Evolutionary conservation across 805 yeast genomes (phyloP).

Genomic region (Dipodascus geniculatus): DNA sequence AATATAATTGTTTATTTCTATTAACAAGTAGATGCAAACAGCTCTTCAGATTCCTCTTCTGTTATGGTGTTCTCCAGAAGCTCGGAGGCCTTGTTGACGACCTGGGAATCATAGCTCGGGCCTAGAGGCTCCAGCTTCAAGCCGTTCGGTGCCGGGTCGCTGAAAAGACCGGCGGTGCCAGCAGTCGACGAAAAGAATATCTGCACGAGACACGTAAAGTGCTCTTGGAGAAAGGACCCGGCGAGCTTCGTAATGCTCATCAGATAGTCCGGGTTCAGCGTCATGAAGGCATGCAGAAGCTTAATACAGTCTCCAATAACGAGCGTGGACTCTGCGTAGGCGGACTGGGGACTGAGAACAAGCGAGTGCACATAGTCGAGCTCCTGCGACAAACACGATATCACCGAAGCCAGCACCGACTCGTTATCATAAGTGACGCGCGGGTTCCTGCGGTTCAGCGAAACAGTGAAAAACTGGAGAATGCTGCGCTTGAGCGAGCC

Average conservation of each 20-base stretch:
- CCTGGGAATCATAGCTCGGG: background rate
- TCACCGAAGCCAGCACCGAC: background rate
- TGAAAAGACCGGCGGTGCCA: background rate
- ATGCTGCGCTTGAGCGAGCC: background rate
- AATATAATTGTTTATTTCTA: too few relatives aligned
- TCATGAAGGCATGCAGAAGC: background rate
- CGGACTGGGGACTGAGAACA: background rate
- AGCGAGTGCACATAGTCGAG: background rate
- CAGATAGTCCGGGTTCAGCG: background rate
- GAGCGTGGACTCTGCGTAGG: background rate
- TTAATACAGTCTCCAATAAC: background rate
- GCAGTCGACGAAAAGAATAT: background rate
- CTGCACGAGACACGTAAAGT: background rate
- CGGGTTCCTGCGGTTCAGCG: background rate
- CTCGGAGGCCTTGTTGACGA: background rate
- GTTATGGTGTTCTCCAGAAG: background rate
- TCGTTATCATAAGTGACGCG: background rate
- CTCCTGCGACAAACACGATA: background rate
- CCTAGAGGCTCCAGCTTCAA: background rate
- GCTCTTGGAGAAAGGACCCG: background rate
- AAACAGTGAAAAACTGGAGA: background rate
- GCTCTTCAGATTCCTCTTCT: background rate
- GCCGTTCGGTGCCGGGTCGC: too few relatives aligned
- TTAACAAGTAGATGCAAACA: background rate
- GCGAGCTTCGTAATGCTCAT: background rate